phyloP scores from a whole-genome alignment of 805 yeast species.

The Nakazawaea anatomiae region DNA sequence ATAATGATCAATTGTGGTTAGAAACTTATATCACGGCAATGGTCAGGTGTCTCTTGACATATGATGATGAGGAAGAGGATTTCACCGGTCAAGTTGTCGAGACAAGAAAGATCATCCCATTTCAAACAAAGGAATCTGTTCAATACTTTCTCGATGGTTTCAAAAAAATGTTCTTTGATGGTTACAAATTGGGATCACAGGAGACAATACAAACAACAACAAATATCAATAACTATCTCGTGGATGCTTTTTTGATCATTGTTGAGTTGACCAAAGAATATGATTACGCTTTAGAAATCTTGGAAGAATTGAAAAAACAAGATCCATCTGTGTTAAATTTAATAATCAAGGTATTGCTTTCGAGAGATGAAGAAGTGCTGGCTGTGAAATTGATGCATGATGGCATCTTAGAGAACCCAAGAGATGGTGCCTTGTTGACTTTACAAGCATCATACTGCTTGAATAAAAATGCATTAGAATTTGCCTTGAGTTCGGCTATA shows the following conservation, averaged over 20 bases:
- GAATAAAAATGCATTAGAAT: constrained; percentile 44
- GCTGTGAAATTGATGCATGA: constrained; percentile 48
- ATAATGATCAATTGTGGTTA: constrained; percentile 45
- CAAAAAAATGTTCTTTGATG: constrained; percentile 59
- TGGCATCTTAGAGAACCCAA: constrained; percentile 41
- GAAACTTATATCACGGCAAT: constrained; percentile 67
- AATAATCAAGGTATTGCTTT: constrained; percentile 45
- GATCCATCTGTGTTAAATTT: constrained; percentile 58
- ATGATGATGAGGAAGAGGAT: constrained; percentile 72
- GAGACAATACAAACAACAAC: constrained; percentile 69
- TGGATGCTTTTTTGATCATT: constrained; percentile 65
- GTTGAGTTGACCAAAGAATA: constrained; percentile 61
- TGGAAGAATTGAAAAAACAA: constrained; percentile 40
- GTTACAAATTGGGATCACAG: constrained; percentile 57
- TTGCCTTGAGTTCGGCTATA: constrained; percentile 54
- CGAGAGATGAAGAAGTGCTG: constrained; percentile 53
- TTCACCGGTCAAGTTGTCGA: constrained; percentile 64
- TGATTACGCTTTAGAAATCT: constrained; percentile 53
- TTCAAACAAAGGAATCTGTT: constrained; percentile 43
- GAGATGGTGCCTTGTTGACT: constrained; percentile 49
- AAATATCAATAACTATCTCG: constrained; percentile 57
- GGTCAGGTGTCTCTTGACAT: constrained; percentile 63
- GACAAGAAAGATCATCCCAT: constrained; percentile 77
- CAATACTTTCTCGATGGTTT: constrained; percentile 56
- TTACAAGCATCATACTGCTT: constrained; percentile 55